phyloP scores from a whole-genome alignment of 345 rosid genomes.

The Pseudoturritis turrita region DNA sequence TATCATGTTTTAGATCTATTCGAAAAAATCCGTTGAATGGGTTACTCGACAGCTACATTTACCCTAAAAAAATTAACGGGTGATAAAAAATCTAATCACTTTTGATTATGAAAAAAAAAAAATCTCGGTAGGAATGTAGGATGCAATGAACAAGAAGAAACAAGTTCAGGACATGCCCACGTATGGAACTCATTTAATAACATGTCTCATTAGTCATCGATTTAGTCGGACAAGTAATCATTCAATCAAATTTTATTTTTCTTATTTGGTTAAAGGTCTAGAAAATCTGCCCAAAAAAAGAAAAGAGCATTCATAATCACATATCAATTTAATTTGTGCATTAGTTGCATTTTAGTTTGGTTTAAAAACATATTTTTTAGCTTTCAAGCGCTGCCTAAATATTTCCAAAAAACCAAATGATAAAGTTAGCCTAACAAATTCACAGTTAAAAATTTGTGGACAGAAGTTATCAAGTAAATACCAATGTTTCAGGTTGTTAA shows the following conservation, averaged over 20 bases:
- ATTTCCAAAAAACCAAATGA: not conserved
- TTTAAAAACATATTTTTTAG: not conserved
- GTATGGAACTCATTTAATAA: not conserved
- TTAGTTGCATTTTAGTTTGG: not conserved
- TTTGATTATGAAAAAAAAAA: no score
- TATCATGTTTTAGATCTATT: no score
- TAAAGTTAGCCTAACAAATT: not conserved
- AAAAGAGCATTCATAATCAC: not conserved
- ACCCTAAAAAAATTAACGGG: no score
- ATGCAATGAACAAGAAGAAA: conserved; percentile 1
- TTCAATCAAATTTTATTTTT: not conserved
- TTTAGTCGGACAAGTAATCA: not conserved
- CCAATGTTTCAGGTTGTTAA: no score
- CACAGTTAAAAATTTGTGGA: no score
- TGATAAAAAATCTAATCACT: no score
- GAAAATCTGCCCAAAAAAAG: not conserved
- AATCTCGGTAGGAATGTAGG: no score
- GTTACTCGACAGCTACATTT: no score
- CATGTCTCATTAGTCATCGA: not conserved
- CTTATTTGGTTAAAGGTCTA: not conserved
- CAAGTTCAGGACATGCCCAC: not conserved
- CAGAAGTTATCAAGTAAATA: no score
- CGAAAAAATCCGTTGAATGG: no score
- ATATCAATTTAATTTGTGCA: not conserved
- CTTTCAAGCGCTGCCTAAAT: not conserved